A percentile compares a stretch with the other conserved stretches of the same genome.
phyloP scores from a whole-genome alignment of 768 basidiomycete genomes.

The Amylocystis lapponica region DNA sequence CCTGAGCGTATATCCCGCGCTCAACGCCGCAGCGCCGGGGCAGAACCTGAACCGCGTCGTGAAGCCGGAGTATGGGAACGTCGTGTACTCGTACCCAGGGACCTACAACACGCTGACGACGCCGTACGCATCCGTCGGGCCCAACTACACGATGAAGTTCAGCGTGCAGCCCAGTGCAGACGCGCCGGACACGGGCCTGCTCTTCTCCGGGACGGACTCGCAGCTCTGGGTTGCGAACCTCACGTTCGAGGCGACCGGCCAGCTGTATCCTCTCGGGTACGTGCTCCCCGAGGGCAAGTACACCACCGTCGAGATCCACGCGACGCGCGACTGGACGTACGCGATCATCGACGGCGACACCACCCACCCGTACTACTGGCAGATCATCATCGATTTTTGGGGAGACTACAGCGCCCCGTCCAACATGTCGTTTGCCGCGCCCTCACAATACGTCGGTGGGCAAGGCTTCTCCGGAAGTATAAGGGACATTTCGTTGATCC shows the following conservation, averaged over 20 bases:
- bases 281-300: slow-evolving; percentile 23
- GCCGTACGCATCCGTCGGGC: slow-evolving; percentile 33
- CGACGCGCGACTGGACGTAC: slow-evolving; percentile 31
- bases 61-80: slow-evolving; percentile 19
- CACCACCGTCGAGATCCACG: slow-evolving; percentile 33
- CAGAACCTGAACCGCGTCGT: slow-evolving; percentile 40
- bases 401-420: slow-evolving; percentile 31
- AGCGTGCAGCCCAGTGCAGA: slow-evolving; percentile 27
- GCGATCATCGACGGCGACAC: slow-evolving; percentile 24
- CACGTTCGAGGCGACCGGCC: slow-evolving; percentile 33
- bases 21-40: slow-evolving; percentile 36
- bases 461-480: slow-evolving; percentile 30
- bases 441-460: slow-evolving; percentile 29
- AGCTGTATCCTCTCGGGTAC: slow-evolving; percentile 31
- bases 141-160: slow-evolving; percentile 38
- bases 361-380: slow-evolving; percentile 26
- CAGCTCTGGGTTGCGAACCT: slow-evolving; percentile 31
- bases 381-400: slow-evolving; percentile 35
- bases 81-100: slow-evolving; percentile 24
- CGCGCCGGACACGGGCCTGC: slow-evolving; percentile 10
- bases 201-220: slow-evolving; percentile 34
- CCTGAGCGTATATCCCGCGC: slow-evolving; percentile 26
- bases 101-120: slow-evolving; percentile 18
- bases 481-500: slow-evolving; percentile 18
- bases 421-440: slow-evolving; percentile 43